phyloP scores from a whole-genome alignment of 176 grass and related monocot genomes.

The Ensete ventricosum region DNA sequence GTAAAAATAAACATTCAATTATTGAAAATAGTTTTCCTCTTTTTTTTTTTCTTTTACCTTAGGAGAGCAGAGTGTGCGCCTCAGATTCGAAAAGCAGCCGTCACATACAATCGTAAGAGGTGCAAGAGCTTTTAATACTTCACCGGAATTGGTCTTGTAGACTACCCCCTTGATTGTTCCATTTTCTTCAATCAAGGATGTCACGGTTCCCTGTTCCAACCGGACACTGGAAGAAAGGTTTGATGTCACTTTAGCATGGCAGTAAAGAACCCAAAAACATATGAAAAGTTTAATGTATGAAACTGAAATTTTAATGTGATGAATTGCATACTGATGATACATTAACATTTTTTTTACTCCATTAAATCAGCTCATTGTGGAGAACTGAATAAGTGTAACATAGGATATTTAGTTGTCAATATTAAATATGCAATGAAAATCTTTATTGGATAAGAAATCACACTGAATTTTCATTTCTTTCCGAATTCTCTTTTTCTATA shows the following conservation, averaged over 20 bases:
- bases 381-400: too few relatives aligned
- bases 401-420: too few relatives aligned
- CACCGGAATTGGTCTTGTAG: conserved; percentile 81
- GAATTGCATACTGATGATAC: too few relatives aligned
- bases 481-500: too few relatives aligned
- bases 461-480: too few relatives aligned
- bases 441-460: too few relatives aligned
- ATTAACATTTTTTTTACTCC: too few relatives aligned
- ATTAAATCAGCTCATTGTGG: too few relatives aligned
- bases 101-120: conserved; percentile 94
- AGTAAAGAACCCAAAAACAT: not conserved
- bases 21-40: not conserved
- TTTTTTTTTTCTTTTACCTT: conserved; percentile 36
- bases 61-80: conserved; percentile 70
- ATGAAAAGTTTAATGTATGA: not conserved
- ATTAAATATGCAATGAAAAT: too few relatives aligned
- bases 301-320: too few relatives aligned
- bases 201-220: conserved; percentile 92
- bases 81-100: conserved; percentile 93
- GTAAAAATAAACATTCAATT: not conserved
- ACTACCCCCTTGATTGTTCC: conserved; percentile 74
- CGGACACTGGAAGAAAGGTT: conserved; percentile 42
- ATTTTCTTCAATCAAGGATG: conserved; percentile 82
- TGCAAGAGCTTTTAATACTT: conserved; percentile 67
- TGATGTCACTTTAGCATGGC: not conserved